These are phyloP conservation scores for Rhododendron williamsianum DNA, from an alignment of 148 eudicot genomes.

Conservation along the genomic window DNA sequence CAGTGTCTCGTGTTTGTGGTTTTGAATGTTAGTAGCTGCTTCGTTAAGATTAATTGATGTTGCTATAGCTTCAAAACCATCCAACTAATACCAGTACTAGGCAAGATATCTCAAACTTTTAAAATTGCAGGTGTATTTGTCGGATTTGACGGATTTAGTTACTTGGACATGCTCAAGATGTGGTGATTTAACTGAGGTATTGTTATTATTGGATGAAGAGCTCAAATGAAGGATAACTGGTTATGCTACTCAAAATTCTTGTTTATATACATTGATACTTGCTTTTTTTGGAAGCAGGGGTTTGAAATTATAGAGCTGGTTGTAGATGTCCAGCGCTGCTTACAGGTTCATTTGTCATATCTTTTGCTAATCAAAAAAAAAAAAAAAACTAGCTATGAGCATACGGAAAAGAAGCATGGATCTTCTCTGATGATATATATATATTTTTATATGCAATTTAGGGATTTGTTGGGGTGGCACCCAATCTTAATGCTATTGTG, in stretches of 20 bases:
- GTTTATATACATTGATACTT: slow-evolving; percentile 1
- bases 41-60: background rate
- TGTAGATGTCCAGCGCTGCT: slow-evolving; percentile 82
- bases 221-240: background rate
- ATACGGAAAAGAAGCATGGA: background rate
- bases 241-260: background rate
- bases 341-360: slow-evolving; percentile 44
- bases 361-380: too few species aligned
- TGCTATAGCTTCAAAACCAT: background rate
- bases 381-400: background rate
- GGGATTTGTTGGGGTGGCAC: slow-evolving; percentile 94
- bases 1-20: background rate
- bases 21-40: background rate
- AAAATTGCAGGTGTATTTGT: slow-evolving; percentile 69
- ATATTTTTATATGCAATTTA: slow-evolving; percentile 23
- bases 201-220: background rate
- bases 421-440: background rate
- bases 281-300: slow-evolving; percentile 45
- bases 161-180: slow-evolving; percentile 95
- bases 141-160: slow-evolving; percentile 82
- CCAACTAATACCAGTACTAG: background rate
- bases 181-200: slow-evolving; percentile 67
- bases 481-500: slow-evolving; percentile 70
- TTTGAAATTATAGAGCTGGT: slow-evolving; percentile 86
- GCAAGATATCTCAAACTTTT: background rate